These are phyloP conservation scores for Pichia phayaonensis DNA, from an alignment of 805 yeast genomes.

Conservation along the genomic window DNA sequence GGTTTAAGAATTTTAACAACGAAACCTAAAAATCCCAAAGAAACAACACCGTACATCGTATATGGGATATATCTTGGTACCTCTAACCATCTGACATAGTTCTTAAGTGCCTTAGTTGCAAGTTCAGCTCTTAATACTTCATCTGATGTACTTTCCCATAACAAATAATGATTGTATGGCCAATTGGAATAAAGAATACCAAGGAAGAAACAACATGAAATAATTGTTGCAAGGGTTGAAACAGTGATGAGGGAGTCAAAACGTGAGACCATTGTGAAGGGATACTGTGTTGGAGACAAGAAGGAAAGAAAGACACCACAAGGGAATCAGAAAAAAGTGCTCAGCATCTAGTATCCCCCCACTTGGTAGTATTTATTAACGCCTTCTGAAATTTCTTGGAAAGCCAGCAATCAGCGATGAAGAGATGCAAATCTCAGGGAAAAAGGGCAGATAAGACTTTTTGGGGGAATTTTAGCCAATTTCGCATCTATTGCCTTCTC, in stretches of 20 bases:
- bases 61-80: conserved; percentile 54
- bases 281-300: background rate
- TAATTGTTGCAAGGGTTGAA: conserved; percentile 21
- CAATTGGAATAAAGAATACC: conserved; percentile 74
- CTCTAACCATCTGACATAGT: conserved; percentile 68
- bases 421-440: background rate
- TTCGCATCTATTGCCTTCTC: background rate
- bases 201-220: conserved; percentile 62
- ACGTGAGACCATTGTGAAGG: conserved; percentile 17
- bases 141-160: conserved; percentile 53
- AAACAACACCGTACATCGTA: conserved; percentile 53
- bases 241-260: conserved; percentile 30
- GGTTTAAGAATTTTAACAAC: conserved; percentile 81
- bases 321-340: too few relatives aligned
- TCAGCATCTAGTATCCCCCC: too few relatives aligned
- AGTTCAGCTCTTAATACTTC: conserved; percentile 42
- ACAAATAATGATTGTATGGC: conserved; percentile 71
- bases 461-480: background rate
- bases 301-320: background rate
- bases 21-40: conserved; percentile 64
- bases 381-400: background rate
- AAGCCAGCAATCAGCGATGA: background rate
- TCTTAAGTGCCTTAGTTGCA: conserved; percentile 43
- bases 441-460: background rate
- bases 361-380: background rate